Conservation (phyloP, 495 filamentous ascomycete species). For the Annulohypoxylon bovei region DNA sequence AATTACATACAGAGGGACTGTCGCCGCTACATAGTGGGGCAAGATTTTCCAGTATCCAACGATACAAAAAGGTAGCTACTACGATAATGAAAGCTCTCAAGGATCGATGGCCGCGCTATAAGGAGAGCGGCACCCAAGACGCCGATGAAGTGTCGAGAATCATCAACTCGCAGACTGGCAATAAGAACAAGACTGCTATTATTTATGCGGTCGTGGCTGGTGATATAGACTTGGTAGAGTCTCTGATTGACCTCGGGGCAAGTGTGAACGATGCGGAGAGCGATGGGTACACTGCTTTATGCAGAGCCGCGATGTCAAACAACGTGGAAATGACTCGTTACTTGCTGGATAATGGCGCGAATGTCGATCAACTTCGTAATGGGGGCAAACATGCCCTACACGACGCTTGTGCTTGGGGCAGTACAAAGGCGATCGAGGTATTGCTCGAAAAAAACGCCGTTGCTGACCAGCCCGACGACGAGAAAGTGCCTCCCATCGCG, state of each 20-base stretch:
- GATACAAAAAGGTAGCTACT: background rate
- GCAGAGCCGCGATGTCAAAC: background rate
- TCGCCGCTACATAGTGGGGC: slow-evolving; percentile 6
- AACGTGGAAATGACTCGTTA: background rate
- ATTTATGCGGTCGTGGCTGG: slow-evolving; percentile 4
- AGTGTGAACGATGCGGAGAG: background rate
- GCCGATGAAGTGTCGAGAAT: background rate
- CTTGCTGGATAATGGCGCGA: background rate
- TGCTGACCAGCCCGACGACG: background rate
- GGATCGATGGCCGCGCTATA: background rate
- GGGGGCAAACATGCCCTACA: slow-evolving; percentile 7
- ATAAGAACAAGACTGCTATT: slow-evolving; percentile 1
- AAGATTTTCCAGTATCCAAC: slow-evolving; percentile 3
- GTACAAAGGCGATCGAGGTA: background rate
- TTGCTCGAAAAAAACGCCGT: slow-evolving; percentile 2
- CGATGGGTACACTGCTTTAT: background rate
- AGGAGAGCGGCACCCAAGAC: slow-evolving; percentile 1
- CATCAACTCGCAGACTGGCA: background rate
- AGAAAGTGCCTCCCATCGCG: slow-evolving; percentile 8
- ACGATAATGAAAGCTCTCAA: slow-evolving; percentile 5
- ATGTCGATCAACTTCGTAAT: background rate
- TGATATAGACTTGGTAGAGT: background rate
- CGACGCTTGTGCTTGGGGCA: slow-evolving; percentile 12
- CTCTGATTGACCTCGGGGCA: slow-evolving; percentile 6
- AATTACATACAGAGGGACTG: background rate